Conservation (phyloP, 768 basidiomycete species). For the Podaxis sp. region DNA sequence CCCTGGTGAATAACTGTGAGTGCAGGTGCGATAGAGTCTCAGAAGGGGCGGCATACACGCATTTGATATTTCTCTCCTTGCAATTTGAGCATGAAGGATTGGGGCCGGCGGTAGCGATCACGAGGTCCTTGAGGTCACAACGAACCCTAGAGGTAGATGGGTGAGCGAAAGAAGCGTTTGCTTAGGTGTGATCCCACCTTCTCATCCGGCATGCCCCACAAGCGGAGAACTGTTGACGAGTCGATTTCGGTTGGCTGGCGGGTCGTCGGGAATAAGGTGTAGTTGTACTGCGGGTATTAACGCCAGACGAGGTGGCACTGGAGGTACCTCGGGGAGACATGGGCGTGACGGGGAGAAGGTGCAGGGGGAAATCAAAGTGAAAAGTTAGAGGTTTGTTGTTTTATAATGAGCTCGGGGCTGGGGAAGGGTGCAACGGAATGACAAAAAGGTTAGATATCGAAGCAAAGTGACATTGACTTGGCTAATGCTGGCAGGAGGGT, state of each 20-base stretch:
- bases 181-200: conserved; percentile 43
- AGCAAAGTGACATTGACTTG: conserved; percentile 31
- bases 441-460: conserved; percentile 30
- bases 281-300: conserved; percentile 27
- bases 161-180: conserved; percentile 11
- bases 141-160: conserved; percentile 61
- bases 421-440: conserved; percentile 27
- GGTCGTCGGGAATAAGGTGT: conserved; percentile 50
- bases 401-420: conserved; percentile 35
- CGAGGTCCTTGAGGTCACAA: conserved; percentile 88
- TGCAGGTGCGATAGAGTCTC: conserved; percentile 1
- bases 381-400: conserved; percentile 26
- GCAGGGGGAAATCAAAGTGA: conserved; percentile 23
- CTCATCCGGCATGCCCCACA: conserved; percentile 93
- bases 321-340: conserved; percentile 60
- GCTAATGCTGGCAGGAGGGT: conserved; percentile 26
- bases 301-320: conserved; percentile 31
- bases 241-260: conserved; percentile 67
- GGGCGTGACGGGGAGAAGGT: conserved; percentile 18
- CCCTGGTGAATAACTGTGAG: conserved; percentile 44
- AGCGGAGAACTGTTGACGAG: conserved; percentile 85
- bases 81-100: conserved; percentile 82
- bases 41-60: conserved; percentile 68
- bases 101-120: conserved; percentile 44
- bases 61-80: conserved; percentile 83